phyloP scores from a whole-genome alignment of 2,329 filamentous ascomycete species.

The Aspergillus ruber region DNA sequence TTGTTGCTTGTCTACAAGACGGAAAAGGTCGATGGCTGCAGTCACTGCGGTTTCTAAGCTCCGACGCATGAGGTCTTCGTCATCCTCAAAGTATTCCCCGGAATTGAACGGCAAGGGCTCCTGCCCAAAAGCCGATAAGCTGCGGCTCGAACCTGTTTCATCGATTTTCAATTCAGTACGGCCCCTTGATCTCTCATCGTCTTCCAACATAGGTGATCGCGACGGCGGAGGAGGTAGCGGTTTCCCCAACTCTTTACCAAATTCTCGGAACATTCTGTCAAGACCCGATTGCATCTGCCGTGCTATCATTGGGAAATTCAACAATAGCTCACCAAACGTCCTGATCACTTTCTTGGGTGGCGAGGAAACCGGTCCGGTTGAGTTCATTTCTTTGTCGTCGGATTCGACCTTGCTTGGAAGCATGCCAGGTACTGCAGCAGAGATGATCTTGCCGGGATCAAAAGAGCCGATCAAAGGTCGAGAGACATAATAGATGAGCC shows the following conservation, averaged over 20 bases:
- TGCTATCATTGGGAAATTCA: conserved; percentile 90
- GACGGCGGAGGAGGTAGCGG: conserved; percentile 68
- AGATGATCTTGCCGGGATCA: conserved; percentile 66
- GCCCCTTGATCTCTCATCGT: conserved; percentile 44
- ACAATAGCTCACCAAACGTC: conserved; percentile 81
- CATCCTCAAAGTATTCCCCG: conserved; percentile 73
- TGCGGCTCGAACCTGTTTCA: conserved; percentile 29
- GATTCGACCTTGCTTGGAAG: conserved; percentile 21
- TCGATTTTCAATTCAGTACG: conserved; percentile 32
- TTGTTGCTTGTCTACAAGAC: conserved; percentile 91
- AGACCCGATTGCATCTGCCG: conserved; percentile 91
- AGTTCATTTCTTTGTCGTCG: conserved; percentile 16
- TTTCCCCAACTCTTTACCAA: conserved; percentile 76
- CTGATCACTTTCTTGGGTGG: conserved; percentile 79
- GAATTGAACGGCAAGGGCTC: conserved; percentile 48
- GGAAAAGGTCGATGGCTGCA: conserved; percentile 89
- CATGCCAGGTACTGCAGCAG: conserved; percentile 52
- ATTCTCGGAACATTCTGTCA: conserved; percentile 84
- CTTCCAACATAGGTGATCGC: conserved; percentile 44
- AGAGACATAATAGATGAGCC: conserved; percentile 95
- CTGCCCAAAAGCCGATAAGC: conserved; percentile 27
- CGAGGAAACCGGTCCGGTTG: conserved; percentile 29
- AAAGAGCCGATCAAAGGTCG: conserved; percentile 76
- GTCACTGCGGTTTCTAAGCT: conserved; percentile 89
- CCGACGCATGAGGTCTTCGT: conserved; percentile 83